Evolutionary conservation across 177 flowering plant species (phyloP).

Genomic region (Telopea speciosissima): DNA sequence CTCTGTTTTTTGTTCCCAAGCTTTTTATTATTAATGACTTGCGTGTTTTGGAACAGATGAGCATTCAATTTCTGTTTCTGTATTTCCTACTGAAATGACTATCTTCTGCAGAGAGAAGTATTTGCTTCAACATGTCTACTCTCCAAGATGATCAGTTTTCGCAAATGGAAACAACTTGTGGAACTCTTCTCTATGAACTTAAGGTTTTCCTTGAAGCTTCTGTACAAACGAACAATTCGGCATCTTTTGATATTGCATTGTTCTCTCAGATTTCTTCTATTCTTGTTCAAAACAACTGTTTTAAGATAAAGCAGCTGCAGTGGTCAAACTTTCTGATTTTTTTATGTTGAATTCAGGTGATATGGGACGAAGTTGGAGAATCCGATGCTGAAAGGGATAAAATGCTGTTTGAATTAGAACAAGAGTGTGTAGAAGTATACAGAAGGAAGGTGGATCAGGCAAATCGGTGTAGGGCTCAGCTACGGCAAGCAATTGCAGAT

Average conservation of each 20-base stretch:
- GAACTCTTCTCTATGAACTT: slow-evolving; percentile 50
- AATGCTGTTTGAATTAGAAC: slow-evolving; percentile 66
- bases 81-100: neutral
- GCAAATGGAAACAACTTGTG: slow-evolving; percentile 59
- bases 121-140: slow-evolving; percentile 22
- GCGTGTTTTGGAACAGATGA: neutral
- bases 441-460: slow-evolving; percentile 67
- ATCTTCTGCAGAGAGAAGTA: neutral
- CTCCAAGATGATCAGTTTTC: slow-evolving; percentile 31
- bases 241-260: neutral
- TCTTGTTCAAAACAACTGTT: neutral
- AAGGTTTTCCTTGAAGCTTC: slow-evolving; percentile 33
- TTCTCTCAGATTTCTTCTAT: neutral
- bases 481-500: slow-evolving; percentile 64
- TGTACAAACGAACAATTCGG: neutral
- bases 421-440: slow-evolving; percentile 62
- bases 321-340: neutral
- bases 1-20: neutral
- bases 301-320: neutral
- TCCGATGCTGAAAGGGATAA: slow-evolving; percentile 47
- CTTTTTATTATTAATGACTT: neutral
- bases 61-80: neutral
- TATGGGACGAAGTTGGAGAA: slow-evolving; percentile 82
- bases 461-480: slow-evolving; percentile 52
- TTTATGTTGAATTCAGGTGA: slow-evolving; percentile 31